These are phyloP conservation scores for Neofusicoccum laricinum DNA, from an alignment of 2,329 filamentous ascomycete species.

Conservation along the genomic window DNA sequence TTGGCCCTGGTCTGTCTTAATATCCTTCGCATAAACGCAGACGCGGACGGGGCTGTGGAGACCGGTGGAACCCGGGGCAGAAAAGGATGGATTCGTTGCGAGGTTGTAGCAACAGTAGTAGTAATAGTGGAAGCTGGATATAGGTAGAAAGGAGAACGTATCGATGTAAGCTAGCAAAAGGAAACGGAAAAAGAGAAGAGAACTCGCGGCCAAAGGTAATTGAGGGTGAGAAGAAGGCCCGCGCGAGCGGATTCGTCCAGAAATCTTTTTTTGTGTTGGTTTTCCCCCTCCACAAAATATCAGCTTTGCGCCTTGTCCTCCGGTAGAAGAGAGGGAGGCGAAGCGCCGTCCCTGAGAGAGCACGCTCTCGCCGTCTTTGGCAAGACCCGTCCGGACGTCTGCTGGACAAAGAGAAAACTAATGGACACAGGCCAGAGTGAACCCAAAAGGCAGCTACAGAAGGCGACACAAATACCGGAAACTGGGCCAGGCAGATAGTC, in stretches of 20 bases:
- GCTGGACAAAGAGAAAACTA: conserved; percentile 5
- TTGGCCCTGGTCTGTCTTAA: neutral
- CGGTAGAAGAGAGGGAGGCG: neutral
- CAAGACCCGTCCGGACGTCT: neutral
- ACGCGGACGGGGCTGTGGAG: neutral
- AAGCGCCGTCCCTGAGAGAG: neutral
- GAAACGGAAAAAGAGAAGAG: neutral
- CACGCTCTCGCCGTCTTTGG: neutral
- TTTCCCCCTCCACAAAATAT: neutral
- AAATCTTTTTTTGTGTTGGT: conserved; percentile 14
- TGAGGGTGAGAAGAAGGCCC: conserved; percentile 25
- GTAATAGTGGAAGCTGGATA: conserved; percentile 1
- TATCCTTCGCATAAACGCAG: neutral
- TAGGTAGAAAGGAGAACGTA: neutral
- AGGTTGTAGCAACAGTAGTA: conserved; percentile 3
- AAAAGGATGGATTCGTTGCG: conserved; percentile 3
- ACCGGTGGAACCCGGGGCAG: neutral
- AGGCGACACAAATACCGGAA: conserved; percentile 22
- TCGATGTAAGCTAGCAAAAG: neutral
- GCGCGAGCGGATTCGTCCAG: conserved; percentile 37
- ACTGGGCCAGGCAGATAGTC: neutral
- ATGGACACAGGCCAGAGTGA: neutral
- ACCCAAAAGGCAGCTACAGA: conserved; percentile 6
- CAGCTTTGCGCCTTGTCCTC: conserved; percentile 3
- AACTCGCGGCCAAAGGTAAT: too few species aligned